A percentile compares a stretch with the other conserved stretches of the same genome.
Evolutionary conservation across 441 rosid species (phyloP).

Genomic region (Populus hybrid): DNA sequence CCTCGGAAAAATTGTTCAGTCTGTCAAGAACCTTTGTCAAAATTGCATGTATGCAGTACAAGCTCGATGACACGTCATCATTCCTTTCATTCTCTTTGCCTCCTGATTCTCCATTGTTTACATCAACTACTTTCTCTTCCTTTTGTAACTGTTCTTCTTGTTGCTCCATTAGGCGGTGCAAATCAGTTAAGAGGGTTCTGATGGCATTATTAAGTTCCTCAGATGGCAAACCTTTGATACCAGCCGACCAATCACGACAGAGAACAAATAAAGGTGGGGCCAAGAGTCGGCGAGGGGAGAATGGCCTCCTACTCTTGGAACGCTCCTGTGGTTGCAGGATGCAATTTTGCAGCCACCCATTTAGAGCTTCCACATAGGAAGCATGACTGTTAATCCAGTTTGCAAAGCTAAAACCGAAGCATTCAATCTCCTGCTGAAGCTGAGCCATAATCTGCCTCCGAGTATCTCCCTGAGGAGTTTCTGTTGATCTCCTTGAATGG

Average conservation of each 20-base stretch:
- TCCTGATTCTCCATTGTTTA: slow-evolving; percentile 27
- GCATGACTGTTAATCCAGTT: slow-evolving; percentile 66
- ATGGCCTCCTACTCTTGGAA: slow-evolving; percentile 50
- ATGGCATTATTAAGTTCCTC: slow-evolving; percentile 64
- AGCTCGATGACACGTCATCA: slow-evolving; percentile 36
- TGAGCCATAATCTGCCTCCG: slow-evolving; percentile 47
- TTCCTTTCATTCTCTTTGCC: slow-evolving; percentile 37
- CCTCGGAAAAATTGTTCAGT: slow-evolving; percentile 77
- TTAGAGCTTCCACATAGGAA: slow-evolving; percentile 66
- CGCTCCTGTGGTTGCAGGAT: slow-evolving; percentile 72
- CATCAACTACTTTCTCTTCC: slow-evolving; percentile 25
- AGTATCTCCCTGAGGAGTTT: slow-evolving; percentile 34
- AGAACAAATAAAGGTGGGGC: slow-evolving; percentile 84
- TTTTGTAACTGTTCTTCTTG: slow-evolving; percentile 26
- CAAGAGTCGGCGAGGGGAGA: slow-evolving; percentile 69
- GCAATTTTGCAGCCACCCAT: slow-evolving; percentile 81
- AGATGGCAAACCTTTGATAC: slow-evolving; percentile 61
- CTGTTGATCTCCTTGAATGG: slow-evolving; percentile 54
- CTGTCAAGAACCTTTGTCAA: slow-evolving; percentile 71
- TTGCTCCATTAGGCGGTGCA: slow-evolving; percentile 41
- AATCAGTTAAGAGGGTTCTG: slow-evolving; percentile 49
- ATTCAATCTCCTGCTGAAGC: slow-evolving; percentile 67
- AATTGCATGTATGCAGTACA: slow-evolving; percentile 53
- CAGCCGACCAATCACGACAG: slow-evolving; percentile 75
- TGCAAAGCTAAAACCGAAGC: slow-evolving; percentile 76